phyloP scores from a whole-genome alignment of 116 monocot species.

The Phalaenopsis hybrid region DNA sequence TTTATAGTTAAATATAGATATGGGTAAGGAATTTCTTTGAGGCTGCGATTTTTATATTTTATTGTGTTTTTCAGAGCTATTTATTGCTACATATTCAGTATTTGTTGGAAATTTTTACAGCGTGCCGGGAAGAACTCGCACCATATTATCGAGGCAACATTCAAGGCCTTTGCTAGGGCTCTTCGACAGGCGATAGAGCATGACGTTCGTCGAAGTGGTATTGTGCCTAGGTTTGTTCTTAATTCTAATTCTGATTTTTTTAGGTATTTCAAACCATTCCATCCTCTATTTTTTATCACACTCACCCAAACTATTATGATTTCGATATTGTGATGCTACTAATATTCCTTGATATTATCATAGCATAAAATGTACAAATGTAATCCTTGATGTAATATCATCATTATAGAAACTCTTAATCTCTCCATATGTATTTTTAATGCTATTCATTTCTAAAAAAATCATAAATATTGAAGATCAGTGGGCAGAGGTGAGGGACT shows the following conservation, averaged over 20 bases:
- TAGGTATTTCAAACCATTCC: neutral
- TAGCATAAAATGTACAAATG: too few relatives aligned
- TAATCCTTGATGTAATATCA: too few relatives aligned
- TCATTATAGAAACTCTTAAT: too few relatives aligned
- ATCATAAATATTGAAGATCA: too few relatives aligned
- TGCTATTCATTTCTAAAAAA: too few relatives aligned
- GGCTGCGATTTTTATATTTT: neutral
- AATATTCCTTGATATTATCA: too few relatives aligned
- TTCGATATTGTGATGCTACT: too few relatives aligned
- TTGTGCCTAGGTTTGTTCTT: constrained; percentile 66
- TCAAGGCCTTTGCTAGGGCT: constrained; percentile 98
- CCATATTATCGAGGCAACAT: constrained; percentile 95
- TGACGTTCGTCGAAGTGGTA: constrained; percentile 63
- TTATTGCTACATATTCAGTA: neutral
- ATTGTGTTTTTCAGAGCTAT: neutral
- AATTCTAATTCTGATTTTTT: neutral
- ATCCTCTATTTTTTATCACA: too few relatives aligned
- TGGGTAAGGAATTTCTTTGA: neutral
- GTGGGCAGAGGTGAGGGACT: too few relatives aligned
- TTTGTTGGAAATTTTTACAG: constrained; percentile 20
- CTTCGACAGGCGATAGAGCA: constrained; percentile 87
- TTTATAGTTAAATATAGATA: neutral
- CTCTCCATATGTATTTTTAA: too few relatives aligned
- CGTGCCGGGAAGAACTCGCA: constrained; percentile 86
- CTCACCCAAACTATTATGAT: too few relatives aligned